Evolutionary conservation across 345 rosid species (phyloP).

Genomic region (Hibiscus syriacus): DNA sequence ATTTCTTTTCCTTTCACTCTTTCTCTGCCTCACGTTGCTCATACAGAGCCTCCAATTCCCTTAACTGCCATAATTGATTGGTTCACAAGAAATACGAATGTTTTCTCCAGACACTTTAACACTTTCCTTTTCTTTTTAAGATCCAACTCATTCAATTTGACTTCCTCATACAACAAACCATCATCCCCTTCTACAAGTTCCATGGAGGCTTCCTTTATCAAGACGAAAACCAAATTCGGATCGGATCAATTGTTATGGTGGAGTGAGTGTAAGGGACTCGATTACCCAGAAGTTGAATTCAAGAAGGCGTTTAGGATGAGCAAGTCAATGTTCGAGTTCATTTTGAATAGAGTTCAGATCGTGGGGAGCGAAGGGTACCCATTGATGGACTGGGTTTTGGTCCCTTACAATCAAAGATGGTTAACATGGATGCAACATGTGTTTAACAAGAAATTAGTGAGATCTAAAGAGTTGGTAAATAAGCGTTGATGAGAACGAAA

Average conservation of each 20-base stretch:
- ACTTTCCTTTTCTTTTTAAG: constrained; percentile 44
- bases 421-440: too few species aligned
- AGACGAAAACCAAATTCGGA: too few species aligned
- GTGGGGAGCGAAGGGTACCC: neutral
- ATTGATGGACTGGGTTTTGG: too few species aligned
- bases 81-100: constrained; percentile 49
- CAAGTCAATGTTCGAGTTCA: too few species aligned
- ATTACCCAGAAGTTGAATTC: too few species aligned
- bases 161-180: constrained; percentile 37
- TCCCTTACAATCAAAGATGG: too few species aligned
- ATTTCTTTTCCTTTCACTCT: constrained; percentile 49
- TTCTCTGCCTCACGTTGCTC: constrained; percentile 56
- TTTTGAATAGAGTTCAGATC: neutral
- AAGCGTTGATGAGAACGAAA: too few species aligned
- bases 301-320: too few species aligned
- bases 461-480: too few species aligned
- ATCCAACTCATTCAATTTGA: constrained; percentile 30
- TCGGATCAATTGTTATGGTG: too few species aligned
- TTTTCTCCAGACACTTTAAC: constrained; percentile 46
- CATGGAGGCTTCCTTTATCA: neutral
- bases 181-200: constrained; percentile 36
- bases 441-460: too few species aligned
- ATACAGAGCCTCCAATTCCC: constrained; percentile 52
- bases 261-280: too few species aligned
- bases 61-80: constrained; percentile 55